These are phyloP conservation scores for Amoebophrya sp. DNA, from an alignment of 169 alveolate species.

Conservation along the genomic window DNA sequence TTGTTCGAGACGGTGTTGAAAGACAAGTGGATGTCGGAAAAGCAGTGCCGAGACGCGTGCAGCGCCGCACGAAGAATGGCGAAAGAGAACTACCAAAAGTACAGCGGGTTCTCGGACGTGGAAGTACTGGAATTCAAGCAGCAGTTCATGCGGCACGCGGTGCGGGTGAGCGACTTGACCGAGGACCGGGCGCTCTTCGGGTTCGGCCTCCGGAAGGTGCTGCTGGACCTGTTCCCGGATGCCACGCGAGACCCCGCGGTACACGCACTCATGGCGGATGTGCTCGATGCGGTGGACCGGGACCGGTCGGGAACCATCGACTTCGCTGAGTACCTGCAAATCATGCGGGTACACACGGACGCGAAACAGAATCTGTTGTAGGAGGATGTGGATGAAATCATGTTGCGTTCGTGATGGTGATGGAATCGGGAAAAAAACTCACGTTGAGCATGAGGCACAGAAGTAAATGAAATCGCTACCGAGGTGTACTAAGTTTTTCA, in stretches of 20 bases:
- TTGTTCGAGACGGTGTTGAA: no score
- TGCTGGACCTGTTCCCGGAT: constrained; percentile 3
- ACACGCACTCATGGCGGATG: background rate
- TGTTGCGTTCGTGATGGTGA: background rate
- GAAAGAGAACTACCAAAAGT: background rate
- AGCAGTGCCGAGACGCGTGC: background rate
- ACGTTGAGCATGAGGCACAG: no score
- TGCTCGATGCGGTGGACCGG: background rate
- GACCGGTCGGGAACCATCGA: background rate
- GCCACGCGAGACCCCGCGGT: background rate
- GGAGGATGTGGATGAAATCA: background rate
- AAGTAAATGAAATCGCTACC: no score
- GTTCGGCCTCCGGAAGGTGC: background rate
- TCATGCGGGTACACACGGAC: background rate
- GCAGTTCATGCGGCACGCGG: background rate
- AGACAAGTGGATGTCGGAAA: background rate
- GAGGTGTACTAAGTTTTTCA: no score
- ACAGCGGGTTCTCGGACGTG: background rate
- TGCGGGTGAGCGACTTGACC: background rate
- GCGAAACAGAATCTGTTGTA: background rate
- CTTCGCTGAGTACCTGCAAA: background rate
- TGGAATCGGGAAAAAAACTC: background rate
- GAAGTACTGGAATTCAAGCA: background rate
- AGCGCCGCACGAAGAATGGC: background rate
- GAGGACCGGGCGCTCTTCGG: background rate